A percentile compares a stretch with the other conserved stretches of the same genome.
These are phyloP conservation scores for Theileria parva DNA, from an alignment of 169 alveolate species.

Conservation along the genomic window DNA sequence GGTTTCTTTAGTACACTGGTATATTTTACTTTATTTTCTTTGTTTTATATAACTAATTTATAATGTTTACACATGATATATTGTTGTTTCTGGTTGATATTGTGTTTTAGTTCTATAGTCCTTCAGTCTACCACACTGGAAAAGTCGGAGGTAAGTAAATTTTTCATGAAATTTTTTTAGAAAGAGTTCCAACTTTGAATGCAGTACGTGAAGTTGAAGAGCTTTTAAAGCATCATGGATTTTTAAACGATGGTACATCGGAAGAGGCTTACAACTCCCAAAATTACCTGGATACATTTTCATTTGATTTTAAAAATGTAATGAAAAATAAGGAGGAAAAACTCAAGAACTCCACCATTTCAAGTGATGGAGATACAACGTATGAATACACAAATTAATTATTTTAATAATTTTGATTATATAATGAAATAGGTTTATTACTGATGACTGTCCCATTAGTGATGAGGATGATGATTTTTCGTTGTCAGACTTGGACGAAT, in stretches of 20 bases:
- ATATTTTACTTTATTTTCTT: neutral
- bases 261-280: neutral
- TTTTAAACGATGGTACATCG: neutral
- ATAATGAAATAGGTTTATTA: conserved; percentile 7
- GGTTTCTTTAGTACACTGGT: conserved; percentile 8
- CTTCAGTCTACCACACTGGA: neutral
- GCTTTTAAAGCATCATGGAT: conserved; percentile 23
- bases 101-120: neutral
- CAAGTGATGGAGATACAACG: conserved; percentile 34
- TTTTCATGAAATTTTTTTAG: neutral
- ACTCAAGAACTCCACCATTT: neutral
- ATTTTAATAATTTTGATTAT: neutral
- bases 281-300: conserved; percentile 7
- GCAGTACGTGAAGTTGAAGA: conserved; percentile 48
- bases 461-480: conserved; percentile 7
- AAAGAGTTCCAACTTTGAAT: conserved; percentile 27
- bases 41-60: too few relatives aligned
- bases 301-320: neutral
- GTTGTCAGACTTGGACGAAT: conserved; percentile 57
- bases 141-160: conserved; percentile 8
- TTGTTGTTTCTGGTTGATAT: neutral
- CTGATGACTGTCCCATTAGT: neutral
- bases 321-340: conserved; percentile 5
- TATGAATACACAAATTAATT: conserved; percentile 7
- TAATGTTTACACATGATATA: neutral